These are phyloP conservation scores for Magnusiomyces fungicola DNA, from an alignment of 1,139 yeast genomes.

Conservation along the genomic window DNA sequence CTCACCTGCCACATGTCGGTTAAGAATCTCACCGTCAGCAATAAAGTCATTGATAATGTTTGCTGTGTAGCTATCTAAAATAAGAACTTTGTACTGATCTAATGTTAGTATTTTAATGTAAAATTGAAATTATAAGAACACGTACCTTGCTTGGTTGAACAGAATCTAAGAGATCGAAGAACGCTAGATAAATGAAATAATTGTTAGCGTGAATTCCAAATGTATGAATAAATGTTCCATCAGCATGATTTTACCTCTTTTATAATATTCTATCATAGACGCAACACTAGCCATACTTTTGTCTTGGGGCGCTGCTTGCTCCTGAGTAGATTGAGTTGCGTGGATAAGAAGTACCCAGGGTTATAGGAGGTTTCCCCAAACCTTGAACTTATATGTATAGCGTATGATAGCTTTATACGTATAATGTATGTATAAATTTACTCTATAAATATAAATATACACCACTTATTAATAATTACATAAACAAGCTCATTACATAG, in stretches of 20 bases:
- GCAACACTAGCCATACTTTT: slow-evolving; percentile 5
- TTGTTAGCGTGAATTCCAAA: too few relatives aligned
- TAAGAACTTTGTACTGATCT: slow-evolving; percentile 35
- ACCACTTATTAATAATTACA: neutral
- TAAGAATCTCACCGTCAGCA: slow-evolving; percentile 35
- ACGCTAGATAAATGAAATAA: slow-evolving; percentile 18
- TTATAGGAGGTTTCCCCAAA: too few relatives aligned
- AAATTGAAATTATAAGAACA: too few relatives aligned
- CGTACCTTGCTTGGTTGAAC: slow-evolving; percentile 25
- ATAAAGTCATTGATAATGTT: slow-evolving; percentile 33
- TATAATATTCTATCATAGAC: slow-evolving; percentile 11
- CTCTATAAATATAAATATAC: too few relatives aligned
- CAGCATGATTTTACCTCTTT: slow-evolving; percentile 3
- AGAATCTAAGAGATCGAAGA: slow-evolving; percentile 29
- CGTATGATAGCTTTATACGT: too few relatives aligned
- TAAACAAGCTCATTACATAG: too few relatives aligned
- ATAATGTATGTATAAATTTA: too few relatives aligned
- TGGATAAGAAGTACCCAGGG: too few relatives aligned
- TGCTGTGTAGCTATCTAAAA: slow-evolving; percentile 35
- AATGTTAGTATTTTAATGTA: neutral
- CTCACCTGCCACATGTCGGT: slow-evolving; percentile 33
- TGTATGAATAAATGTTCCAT: too few relatives aligned
- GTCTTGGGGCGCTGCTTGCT: too few relatives aligned
- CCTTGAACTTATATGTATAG: too few relatives aligned
- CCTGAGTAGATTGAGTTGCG: too few relatives aligned